Evolutionary conservation across 116 monocot genomes (phyloP).

Genomic region (Iris pallida): DNA sequence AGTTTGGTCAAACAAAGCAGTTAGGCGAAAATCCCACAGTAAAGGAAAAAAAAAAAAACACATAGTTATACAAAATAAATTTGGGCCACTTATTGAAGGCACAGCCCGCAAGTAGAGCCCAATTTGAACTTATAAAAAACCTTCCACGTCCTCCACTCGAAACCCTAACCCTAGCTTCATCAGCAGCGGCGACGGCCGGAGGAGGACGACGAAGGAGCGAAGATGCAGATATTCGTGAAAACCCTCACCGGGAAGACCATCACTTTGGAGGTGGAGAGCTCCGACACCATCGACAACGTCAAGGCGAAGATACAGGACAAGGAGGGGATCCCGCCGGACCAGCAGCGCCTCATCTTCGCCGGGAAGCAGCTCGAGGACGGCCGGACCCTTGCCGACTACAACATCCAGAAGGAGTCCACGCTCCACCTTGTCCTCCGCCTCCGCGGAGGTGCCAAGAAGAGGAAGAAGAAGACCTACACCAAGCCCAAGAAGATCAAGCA

Average conservation of each 20-base stretch:
- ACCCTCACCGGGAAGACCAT: slow-evolving; percentile 38
- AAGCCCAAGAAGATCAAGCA: slow-evolving; percentile 32
- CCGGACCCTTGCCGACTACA: slow-evolving; percentile 31
- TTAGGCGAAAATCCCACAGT: too few species aligned
- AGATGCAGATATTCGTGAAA: slow-evolving; percentile 36
- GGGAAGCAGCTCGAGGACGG: slow-evolving; percentile 40
- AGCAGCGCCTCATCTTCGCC: slow-evolving; percentile 36
- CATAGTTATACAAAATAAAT: too few species aligned
- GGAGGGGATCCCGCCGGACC: slow-evolving; percentile 31
- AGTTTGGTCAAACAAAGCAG: too few species aligned
- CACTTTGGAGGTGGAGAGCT: slow-evolving; percentile 31
- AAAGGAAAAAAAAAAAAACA: too few species aligned
- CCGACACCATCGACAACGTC: slow-evolving; percentile 32
- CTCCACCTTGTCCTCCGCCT: slow-evolving; percentile 32
- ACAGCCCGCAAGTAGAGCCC: too few species aligned
- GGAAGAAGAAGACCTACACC: slow-evolving; percentile 30
- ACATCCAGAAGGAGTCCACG: slow-evolving; percentile 33
- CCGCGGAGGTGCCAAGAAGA: slow-evolving; percentile 26
- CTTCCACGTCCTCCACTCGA: too few species aligned
- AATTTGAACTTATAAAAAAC: too few species aligned
- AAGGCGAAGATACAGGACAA: slow-evolving; percentile 39
- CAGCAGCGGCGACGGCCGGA: too few species aligned
- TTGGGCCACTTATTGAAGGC: too few species aligned
- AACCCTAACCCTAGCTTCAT: too few species aligned
- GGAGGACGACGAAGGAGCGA: background rate